Evolutionary conservation across 139 green algal genomes (phyloP), one percentile per base, ranked within the genome.

Genomic region (Chlamydomonas schloesseri): DNA sequence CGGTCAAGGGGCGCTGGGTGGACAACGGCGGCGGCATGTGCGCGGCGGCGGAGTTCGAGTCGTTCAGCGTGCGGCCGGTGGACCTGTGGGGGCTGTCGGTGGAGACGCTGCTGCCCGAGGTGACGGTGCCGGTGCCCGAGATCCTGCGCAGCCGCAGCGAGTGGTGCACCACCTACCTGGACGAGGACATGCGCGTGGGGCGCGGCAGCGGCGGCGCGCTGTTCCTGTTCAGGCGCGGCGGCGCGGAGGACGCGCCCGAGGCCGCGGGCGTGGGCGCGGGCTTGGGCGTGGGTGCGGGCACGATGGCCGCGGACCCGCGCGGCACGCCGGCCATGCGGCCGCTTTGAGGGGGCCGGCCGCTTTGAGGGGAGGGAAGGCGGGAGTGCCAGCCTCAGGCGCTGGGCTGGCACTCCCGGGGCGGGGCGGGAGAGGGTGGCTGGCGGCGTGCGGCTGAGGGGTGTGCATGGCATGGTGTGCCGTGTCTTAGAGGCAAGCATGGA

Each of bases 101-200:
- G 55, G 73, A 86, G 37, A 8, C 26, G 18, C 70, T 89, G 70
- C 69, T 86, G 53, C 81, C 81, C 14, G 87, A 91, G 69, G 67
- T 91, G 29, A 34, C 34, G 28, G 82, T 88, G 20, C 62, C 73
- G 15, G 46, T 91, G 15, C 87, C 87, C 2, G 64, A 73, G n/a
- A 15, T 64, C 31, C 67, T 91, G n/a, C 81, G 68, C 5, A 76
- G 53, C 73, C 73, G 81, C 9, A 73, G 53, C 50, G 81, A 89
- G 77, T 89, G 86, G 86, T 83, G 71, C 34, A 89, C 86, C 2
- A 89, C 86, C 4, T 89, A 89, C 78, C 71, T 86, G 31, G 86
- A 89, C 47, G 60, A 75, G 46, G 86, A 89, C 58, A 55, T 77
- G 55, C 71, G 86, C 2, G 29, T 89, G 2, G 79, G 78, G 17